Base-by-base conservation (phyloP, 164 flowering plant genomes). In the Litsea cubeba region DNA sequence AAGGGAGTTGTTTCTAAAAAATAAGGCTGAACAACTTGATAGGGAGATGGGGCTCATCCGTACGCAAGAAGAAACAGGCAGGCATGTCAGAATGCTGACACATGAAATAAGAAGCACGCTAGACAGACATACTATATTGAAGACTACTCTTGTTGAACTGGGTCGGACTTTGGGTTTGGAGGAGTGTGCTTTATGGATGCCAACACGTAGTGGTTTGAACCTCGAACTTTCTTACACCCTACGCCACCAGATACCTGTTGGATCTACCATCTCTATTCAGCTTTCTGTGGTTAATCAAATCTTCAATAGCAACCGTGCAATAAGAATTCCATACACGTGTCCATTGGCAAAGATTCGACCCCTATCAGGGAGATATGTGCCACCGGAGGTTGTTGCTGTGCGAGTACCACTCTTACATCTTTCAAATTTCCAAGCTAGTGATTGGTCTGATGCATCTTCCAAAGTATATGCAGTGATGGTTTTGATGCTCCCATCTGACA, bases 121-220 rank as follows among this genome's bases (percentile, higher is more conserved):
- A 71, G 89, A 90, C 67, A 82, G 91, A 51, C 87, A 90, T 73
- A 89, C 90, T 15, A 90, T 90, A 54, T 70, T 90, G 75, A 88
- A 82, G 64, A 89, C 95, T 23, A 89, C 93, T 58, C 90, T 90
- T 76, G 88, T 88, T 69, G 95, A 90, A 80, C 82, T 90, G 58
- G 90, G 91, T 23, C 80, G 87, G 80, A 89, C 87, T 23, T 78
- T 91, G 35, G 89, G 81, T 66, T 80, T 91, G 67, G 88, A 87
- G 80, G 92, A 91, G 77, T 91, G 96, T 82, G 90, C 89, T 15
- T 66, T 91, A 71, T 91, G 96, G 96, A 89, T 89, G 92, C 96
- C 96, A 69, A 81, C 89, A 69, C 81, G 78, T 66, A 80, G 74
- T 66, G 89, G 88, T 30, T 24, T 70, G 70, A 82, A 64, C 60